Evolutionary conservation across 2,329 filamentous ascomycete species (phyloP), one percentile per base, ranked within the genome.

Genomic region (Fusarium domesticum): DNA sequence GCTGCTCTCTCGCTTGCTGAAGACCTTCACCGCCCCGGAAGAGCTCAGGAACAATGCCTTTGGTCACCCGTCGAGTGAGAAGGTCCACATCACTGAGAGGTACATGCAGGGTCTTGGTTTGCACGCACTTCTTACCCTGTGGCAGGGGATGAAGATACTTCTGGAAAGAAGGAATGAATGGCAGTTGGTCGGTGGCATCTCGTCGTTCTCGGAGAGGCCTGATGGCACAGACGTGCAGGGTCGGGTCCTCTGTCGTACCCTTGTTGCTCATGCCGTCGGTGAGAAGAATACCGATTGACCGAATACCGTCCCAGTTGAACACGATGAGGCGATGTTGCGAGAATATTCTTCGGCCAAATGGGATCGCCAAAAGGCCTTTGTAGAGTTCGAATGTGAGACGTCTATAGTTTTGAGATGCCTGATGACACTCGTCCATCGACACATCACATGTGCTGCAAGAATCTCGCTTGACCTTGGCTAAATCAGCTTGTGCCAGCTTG

Each of bases 401-500:
- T 61, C 86, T 85, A 63, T 84, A 95, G 49, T 87, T 82, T 66
- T 96, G 84, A 3, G 88, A 83, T 2, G 89, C 85, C 55, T 87
- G 78, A 62, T 97, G 92, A 56, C 88, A 95, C 42, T 76, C 71
- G 51, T 91, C 87, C 57, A 98, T 78, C 56, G 89, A 83, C 32
- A 78, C 70, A 63, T 96, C 89, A 63, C 93, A 98, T 19, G 86
- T 83, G 18, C 81, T 71, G 65, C 93, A 98, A 16, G 85, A 67
- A 59, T 96, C 89, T 11, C 92, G 79, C 67, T 92, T 95, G 62
- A 97, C 81, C 69, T 92, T 95, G 42, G 84, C 89, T 43, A 98
- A 70, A 69, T 95, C 92, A 4, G 89, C 91, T 65, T 98, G 91
- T 0, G 91, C 95, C 3, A 96, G 58, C 64, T 92, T 90, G 49